Conservation (phyloP, 2,329 filamentous ascomycete genomes). For the Podosphaera xanthii region DNA sequence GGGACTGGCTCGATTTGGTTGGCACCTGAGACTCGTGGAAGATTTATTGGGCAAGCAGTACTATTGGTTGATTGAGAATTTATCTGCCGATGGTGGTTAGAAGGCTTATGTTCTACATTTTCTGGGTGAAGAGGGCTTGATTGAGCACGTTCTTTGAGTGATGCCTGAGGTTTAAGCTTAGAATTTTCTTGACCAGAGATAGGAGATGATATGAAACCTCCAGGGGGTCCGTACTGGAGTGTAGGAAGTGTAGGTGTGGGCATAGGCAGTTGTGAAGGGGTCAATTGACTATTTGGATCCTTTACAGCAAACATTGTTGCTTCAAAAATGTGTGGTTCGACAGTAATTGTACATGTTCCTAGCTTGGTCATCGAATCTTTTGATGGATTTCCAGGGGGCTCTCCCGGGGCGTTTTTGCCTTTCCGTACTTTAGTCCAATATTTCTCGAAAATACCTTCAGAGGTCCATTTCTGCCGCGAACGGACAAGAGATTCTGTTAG, state of each 20-base stretch:
- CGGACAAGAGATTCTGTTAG: slow-evolving; percentile 48
- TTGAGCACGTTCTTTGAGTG: slow-evolving; percentile 10
- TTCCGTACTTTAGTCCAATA: slow-evolving; percentile 57
- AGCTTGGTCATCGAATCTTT: slow-evolving; percentile 52
- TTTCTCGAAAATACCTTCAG: slow-evolving; percentile 49
- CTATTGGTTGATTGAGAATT: not conserved
- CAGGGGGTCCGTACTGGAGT: slow-evolving; percentile 42
- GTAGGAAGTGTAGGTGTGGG: slow-evolving; percentile 25
- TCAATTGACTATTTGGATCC: slow-evolving; percentile 29
- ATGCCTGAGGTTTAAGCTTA: slow-evolving; percentile 3
- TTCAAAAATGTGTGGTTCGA: slow-evolving; percentile 62
- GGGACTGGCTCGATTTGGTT: slow-evolving; percentile 5
- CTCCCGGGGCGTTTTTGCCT: slow-evolving; percentile 41
- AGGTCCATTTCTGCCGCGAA: slow-evolving; percentile 52
- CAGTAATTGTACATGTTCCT: slow-evolving; percentile 48
- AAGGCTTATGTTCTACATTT: not conserved
- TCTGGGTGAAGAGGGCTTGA: slow-evolving; percentile 2
- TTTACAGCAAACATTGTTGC: slow-evolving; percentile 52
- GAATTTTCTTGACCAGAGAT: slow-evolving; percentile 10
- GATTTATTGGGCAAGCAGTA: not conserved
- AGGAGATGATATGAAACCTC: slow-evolving; percentile 35
- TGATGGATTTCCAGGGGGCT: slow-evolving; percentile 37
- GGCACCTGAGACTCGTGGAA: not conserved
- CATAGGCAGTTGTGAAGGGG: slow-evolving; percentile 15
- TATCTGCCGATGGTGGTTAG: not conserved